Evolutionary conservation across 2,329 filamentous ascomycete species (phyloP), one percentile per base, ranked within the genome.

Genomic region (Clonostachys sp.): DNA sequence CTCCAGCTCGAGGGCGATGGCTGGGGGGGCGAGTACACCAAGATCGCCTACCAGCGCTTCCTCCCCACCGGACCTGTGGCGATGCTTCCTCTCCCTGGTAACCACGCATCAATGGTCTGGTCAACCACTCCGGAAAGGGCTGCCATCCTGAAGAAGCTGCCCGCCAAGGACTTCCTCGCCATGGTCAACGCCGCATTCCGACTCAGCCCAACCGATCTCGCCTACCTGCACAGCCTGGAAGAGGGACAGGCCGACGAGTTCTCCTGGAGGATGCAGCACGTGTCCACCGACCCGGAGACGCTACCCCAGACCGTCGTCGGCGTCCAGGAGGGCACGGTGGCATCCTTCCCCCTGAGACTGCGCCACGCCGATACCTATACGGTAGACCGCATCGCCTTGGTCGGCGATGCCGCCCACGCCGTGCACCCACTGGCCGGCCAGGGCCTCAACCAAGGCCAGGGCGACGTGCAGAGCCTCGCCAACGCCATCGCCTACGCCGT

Each of bases 151-250:
- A 96, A 95, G 72, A 80, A 78, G 36, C 76, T 99, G 5, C 72
- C 83, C 0, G 65, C 83, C 0, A 71, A 74, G 44, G 87, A 95
- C 61, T 95, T 99, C 60, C 71, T 85, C 14, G 85, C 90, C 34
- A 86, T 92, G 78, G 88, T 99, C 55, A 97, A 99, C 61, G 91
- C 92, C 1, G 94, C 90, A 1, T 96, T 99, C 72, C 83, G 91
- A 12, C 77, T 99, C 16, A 78, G 79, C 49, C 78, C 86, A 14
- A 81, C 87, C 3, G 94, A 99, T 64, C 72, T 99, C 5, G 78
- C 80, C 39, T 97, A 89, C 67, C 83, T 97, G 75, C 86, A 95
- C 66, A 83, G 78, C 1, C 74, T 79, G 55, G 50, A 65, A 43
- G 62, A 67, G 0, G 77, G 75, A 0, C 84, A 90, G 48, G 76